Base-by-base conservation (phyloP, 148 eudicot genomes). In the Rhododendron williamsianum region DNA sequence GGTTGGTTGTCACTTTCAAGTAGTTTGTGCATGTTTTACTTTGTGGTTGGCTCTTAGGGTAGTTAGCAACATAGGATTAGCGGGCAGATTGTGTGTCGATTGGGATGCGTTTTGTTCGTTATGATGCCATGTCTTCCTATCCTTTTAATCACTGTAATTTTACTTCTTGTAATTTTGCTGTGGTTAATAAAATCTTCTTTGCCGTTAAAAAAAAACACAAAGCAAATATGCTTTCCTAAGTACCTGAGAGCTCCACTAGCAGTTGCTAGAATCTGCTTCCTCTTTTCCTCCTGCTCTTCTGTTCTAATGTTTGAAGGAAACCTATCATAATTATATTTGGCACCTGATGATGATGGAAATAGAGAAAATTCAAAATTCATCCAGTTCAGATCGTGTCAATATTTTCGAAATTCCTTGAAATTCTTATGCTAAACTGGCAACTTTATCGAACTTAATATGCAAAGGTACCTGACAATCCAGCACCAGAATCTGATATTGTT, bases 221-320 rank as follows among this genome's bases (percentile, higher is more conserved):
- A 52, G 56, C 19, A 52, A 51, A 82, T 36, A 76, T 74, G 89
- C 86, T 89, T 94, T 82, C 90, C 86, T 52, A 93, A 85, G 78
- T 81, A 88, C 85, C 94, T 98, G 85, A 89, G 91, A 73, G 94
- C 92, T 78, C 99, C 99, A 88, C 91, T 91, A 74, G 95, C 96
- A 84, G 98, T 88, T 56, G 98, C 89, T 85, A 97, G 91, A 89
- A 94, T 92, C 89, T 97, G 98, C 88, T 91, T 94, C 89, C 99
- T 91, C 92, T 95, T 97, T 78, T 92, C 99, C 85, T 93, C 98
- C 86, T 93, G 95, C 85, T 97, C 99, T 90, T 97, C 99, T 49
- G 98, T 90, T 90, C 96, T 94, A 49, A 89, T 60, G 84, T 92
- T 95, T 76, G 95, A 82, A 86, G 99, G 99, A 88, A 97, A 97